These are phyloP conservation scores for Eucalyptus sp. DNA, from an alignment of 345 rosid genomes.

Conservation along the genomic window DNA sequence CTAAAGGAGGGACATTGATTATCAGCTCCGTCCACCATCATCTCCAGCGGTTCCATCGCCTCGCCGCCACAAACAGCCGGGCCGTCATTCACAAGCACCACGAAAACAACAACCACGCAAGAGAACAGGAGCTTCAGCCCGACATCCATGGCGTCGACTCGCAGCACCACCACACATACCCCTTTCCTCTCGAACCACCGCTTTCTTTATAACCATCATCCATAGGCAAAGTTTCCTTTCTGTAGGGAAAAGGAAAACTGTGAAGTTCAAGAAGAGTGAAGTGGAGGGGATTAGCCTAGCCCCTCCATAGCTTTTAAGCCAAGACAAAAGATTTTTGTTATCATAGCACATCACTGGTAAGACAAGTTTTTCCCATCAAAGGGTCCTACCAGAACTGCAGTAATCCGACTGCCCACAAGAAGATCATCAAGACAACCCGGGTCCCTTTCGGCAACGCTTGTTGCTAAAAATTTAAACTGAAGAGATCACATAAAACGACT, in stretches of 20 bases:
- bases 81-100: neutral
- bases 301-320: constrained; percentile 1
- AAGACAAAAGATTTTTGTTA: neutral
- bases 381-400: neutral
- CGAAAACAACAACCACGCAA: neutral
- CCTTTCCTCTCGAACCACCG: neutral
- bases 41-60: neutral
- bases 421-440: neutral
- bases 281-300: neutral
- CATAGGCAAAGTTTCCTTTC: neutral
- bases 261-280: neutral
- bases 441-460: neutral
- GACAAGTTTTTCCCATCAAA: neutral
- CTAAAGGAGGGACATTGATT: neutral
- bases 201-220: neutral
- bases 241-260: neutral
- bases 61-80: neutral
- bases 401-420: neutral
- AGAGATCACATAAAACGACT: neutral
- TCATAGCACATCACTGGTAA: neutral
- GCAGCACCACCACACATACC: neutral
- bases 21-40: neutral
- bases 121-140: neutral
- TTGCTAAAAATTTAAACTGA: neutral
- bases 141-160: neutral